phyloP scores from a whole-genome alignment of 306 rosid species.

The Styphnolobium japonicum region DNA sequence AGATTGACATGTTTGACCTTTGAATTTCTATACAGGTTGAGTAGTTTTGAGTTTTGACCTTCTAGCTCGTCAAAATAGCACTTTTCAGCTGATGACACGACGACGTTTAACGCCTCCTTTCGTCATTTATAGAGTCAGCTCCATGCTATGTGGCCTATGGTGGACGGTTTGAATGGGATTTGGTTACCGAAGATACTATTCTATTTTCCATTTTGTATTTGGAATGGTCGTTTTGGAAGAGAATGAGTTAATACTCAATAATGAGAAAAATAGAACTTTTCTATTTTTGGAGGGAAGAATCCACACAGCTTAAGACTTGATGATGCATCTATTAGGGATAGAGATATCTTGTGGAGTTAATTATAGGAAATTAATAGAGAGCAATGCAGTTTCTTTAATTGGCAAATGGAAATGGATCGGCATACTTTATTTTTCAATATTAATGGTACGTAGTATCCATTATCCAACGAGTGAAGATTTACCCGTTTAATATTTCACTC shows the following conservation, averaged over 20 bases:
- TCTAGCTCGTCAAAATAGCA: background rate
- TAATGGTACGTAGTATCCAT: background rate
- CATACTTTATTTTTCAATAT: background rate
- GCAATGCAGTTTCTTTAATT: background rate
- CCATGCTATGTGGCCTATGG: background rate
- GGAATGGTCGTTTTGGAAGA: background rate
- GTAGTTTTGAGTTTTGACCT: slow-evolving; percentile 9
- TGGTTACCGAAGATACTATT: background rate
- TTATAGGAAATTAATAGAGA: no score
- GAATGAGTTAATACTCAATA: background rate
- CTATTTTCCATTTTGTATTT: background rate
- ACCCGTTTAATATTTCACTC: background rate
- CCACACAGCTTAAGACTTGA: background rate
- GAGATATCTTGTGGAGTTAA: no score
- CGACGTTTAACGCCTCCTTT: background rate
- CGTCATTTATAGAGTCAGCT: background rate
- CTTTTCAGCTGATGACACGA: background rate
- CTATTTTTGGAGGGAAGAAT: background rate
- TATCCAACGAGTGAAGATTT: background rate
- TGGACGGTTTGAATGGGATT: background rate
- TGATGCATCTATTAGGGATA: no score
- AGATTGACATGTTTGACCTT: slow-evolving; percentile 20
- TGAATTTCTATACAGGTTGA: background rate
- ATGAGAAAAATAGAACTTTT: background rate
- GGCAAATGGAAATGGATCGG: background rate